Base-by-base conservation (phyloP, 805 yeast species). In the Wickerhamiella parazyma region DNA sequence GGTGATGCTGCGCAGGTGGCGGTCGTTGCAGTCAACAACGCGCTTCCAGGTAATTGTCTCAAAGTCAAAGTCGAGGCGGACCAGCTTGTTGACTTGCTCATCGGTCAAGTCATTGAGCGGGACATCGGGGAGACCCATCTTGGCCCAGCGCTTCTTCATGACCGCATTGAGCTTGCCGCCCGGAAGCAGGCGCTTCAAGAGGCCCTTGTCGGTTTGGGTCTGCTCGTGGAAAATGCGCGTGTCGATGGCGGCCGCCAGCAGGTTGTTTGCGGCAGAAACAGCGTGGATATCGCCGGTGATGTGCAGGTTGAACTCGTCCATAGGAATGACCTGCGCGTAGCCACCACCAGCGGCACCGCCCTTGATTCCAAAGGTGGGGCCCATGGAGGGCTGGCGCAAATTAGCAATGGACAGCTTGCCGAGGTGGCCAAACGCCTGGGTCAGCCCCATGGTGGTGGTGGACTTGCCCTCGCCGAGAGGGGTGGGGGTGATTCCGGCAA, bases 311-410 rank as follows among this genome's bases (percentile, higher is more conserved):
- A 89, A 89, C 67, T 89, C 96, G 62, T 89, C 97, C 96, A 89
- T 91, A 39, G 98, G 98, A 56, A 89, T 85, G 36, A 89, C 96
- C 67, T 89, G 97, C 2, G 97, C 73, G 62, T 86, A 89, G 36
- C 97, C 97, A 61, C 97, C 98, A 57, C 98, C 98, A 11, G 98
- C 97, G 44, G 98, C 98, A 64, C 97, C 97, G 60, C 98, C 98
- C 68, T 89, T 89, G 56, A 89, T 87, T 63, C 98, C 98, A 57
- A 89, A 89, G 14, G 97, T 89, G 44, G 98, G 98, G 35, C 97
- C 98, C 95, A 89, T 86, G 10, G 94, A 81, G 20, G 98, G 97
- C 64, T 89, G 98, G 62, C 98, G 79, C 45, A 89, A 94, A 58
- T 84, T 87, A 45, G 97, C 98, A 61, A 89, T 75, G 33, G 94